These are phyloP conservation scores for Colletotrichum sp. DNA, from an alignment of 2,329 filamentous ascomycete genomes.

Conservation along the genomic window DNA sequence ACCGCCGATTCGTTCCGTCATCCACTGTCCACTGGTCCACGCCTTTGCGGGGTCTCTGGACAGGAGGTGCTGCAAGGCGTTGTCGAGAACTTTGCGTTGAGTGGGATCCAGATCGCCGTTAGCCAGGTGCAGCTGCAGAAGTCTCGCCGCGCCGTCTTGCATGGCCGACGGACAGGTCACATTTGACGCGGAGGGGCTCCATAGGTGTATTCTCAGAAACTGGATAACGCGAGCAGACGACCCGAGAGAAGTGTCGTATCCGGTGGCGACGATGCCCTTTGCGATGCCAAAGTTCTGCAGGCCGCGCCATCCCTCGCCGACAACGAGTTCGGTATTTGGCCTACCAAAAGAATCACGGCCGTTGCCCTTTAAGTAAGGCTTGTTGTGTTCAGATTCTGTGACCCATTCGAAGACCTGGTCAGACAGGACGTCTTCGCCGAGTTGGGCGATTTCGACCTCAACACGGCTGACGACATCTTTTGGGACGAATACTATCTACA, in stretches of 20 bases:
- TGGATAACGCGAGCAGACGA: constrained; percentile 62
- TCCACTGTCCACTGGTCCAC: constrained; percentile 81
- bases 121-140: constrained; percentile 50
- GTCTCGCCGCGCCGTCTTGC: constrained; percentile 65
- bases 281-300: constrained; percentile 64
- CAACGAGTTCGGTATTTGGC: constrained; percentile 63
- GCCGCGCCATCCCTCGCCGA: constrained; percentile 69
- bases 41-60: constrained; percentile 54
- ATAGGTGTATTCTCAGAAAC: constrained; percentile 63
- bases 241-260: constrained; percentile 59
- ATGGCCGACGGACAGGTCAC: constrained; percentile 72
- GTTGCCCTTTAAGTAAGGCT: constrained; percentile 62
- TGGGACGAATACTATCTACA: constrained; percentile 53
- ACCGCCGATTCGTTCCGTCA: constrained; percentile 74
- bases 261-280: constrained; percentile 49
- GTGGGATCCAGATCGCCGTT: constrained; percentile 24
- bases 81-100: constrained; percentile 50
- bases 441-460: constrained; percentile 47
- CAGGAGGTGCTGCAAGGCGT: constrained; percentile 58
- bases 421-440: constrained; percentile 59
- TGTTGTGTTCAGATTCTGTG: constrained; percentile 69
- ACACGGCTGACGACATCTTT: constrained; percentile 40
- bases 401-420: constrained; percentile 61
- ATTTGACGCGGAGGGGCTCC: constrained; percentile 63
- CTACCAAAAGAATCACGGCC: constrained; percentile 67